Conservation (phyloP, 805 yeast genomes). For the Zygotorulaspora sp. region DNA sequence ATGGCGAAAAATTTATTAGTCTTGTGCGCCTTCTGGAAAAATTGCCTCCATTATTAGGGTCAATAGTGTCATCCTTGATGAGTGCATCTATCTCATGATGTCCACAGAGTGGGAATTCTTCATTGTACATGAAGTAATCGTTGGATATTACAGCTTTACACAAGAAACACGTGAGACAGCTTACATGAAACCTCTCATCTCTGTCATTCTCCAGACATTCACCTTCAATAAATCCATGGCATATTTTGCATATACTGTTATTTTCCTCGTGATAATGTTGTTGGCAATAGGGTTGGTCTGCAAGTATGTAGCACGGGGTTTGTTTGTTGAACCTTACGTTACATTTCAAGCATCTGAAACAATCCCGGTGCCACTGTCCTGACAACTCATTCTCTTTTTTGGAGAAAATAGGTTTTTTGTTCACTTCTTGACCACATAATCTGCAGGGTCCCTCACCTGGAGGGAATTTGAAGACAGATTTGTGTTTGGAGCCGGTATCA, state of each 20-base stretch:
- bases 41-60: constrained; percentile 7
- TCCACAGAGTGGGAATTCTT: constrained; percentile 27
- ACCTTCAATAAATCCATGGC: constrained; percentile 81
- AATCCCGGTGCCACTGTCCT: constrained; percentile 91
- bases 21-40: constrained; percentile 33
- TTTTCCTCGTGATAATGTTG: constrained; percentile 70
- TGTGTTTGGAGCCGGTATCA: not conserved
- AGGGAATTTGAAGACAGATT: constrained; percentile 30
- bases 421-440: constrained; percentile 54
- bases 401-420: constrained; percentile 71
- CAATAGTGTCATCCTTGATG: constrained; percentile 13
- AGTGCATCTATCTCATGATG: constrained; percentile 30
- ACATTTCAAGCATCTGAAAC: constrained; percentile 76
- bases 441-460: constrained; percentile 84
- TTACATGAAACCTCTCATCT: constrained; percentile 65
- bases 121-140: constrained; percentile 46
- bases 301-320: constrained; percentile 66
- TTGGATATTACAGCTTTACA: constrained; percentile 49
- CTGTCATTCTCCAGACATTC: constrained; percentile 77
- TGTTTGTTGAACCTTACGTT: constrained; percentile 50
- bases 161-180: constrained; percentile 63
- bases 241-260: constrained; percentile 65
- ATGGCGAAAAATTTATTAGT: constrained; percentile 23
- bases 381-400: constrained; percentile 67
- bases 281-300: constrained; percentile 80